Evolutionary conservation across 129 eudicot species (phyloP), one percentile per base, ranked within the genome.

Genomic region (Glebionis coronaria): DNA sequence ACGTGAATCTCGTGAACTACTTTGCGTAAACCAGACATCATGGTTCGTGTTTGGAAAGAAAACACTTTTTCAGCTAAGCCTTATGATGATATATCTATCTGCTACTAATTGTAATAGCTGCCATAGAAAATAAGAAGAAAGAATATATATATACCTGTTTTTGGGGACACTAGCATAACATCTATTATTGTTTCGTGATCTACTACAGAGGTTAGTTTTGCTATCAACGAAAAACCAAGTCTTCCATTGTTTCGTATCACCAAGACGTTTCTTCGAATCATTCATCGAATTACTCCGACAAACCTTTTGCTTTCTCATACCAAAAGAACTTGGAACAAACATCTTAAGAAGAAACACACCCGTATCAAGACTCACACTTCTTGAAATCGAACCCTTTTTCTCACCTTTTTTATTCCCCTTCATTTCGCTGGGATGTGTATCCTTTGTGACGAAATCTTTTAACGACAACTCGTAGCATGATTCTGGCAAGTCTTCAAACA

Each of bases 281-380:
- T 44, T 52, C 29, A 56, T n/a, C 3, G 65, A 60, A 1, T 25
- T 29, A 15, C 47, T 60, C 16, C 65, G 65, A 29, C 46, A 35
- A 57, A 57, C 63, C 19, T 13, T 57, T 4, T 13, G 63, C 28
- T 31, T 60, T 13, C 35, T 60, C 13, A 15, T 13, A 20, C 65
- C 65, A 31, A 67, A 74, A 16, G 79, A 74, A 25, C 61, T 58
- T 1, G 79, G 79, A 54, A 67, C 52, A 74, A 74, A 74, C 56
- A 67, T 57, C 73, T 49, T 75, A 14, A 87, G 76, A 31, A 81
- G 76, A 56, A 81, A 79, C 20, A 71, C 81, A 21, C 82, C 88
- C 21, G 80, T 78, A 60, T 87, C 90, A 76, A 87, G 75, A 74
- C 95, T 87, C 61, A 73, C 80, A 38, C 82, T 81, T 63, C 95